Percentiles rank a stretch among this genome's conserved stretches.
Evolutionary conservation across 2,329 filamentous ascomycete genomes (phyloP).

Genomic region (Colletotrichum plurivorum): DNA sequence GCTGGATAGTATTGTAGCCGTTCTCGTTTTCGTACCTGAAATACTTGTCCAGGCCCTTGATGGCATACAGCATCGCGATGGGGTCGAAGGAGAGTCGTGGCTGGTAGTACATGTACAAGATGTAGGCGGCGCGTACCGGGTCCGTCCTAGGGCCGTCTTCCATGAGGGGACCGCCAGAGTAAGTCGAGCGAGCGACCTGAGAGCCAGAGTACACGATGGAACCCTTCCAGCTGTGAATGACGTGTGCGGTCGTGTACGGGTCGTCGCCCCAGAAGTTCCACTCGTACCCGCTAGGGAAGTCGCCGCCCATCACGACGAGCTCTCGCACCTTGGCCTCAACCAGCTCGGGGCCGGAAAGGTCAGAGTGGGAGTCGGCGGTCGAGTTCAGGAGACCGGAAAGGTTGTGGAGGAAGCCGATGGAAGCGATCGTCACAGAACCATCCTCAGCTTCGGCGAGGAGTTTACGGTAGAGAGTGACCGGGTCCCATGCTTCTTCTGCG

Average conservation of each 20-base stretch:
- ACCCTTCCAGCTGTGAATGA: conserved; percentile 60
- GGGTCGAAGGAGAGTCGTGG: conserved; percentile 58
- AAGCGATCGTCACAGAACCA: conserved; percentile 59
- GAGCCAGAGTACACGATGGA: conserved; percentile 57
- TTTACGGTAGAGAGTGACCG: conserved; percentile 61
- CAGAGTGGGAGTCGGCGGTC: conserved; percentile 54
- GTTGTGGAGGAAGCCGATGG: conserved; percentile 62
- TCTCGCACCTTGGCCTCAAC: conserved; percentile 57
- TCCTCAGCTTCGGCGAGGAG: conserved; percentile 56
- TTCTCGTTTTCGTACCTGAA: conserved; percentile 53
- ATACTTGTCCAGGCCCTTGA: conserved; percentile 50
- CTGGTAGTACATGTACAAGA: conserved; percentile 54
- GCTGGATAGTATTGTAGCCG: conserved; percentile 57
- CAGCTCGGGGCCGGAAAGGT: conserved; percentile 56
- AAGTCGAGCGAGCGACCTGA: conserved; percentile 58
- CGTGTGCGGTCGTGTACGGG: conserved; percentile 54
- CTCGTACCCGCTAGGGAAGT: conserved; percentile 61
- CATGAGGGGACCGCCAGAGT: conserved; percentile 55
- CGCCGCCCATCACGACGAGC: conserved; percentile 27
- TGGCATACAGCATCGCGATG: conserved; percentile 56
- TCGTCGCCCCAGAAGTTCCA: conserved; percentile 64
- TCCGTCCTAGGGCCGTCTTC: conserved; percentile 48
- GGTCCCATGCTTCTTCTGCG: conserved; percentile 55
- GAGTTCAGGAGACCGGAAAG: conserved; percentile 63
- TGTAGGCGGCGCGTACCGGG: conserved; percentile 55